Evolutionary conservation across 305 asterid species (phyloP).

Genomic region (Solanum chacoense): DNA sequence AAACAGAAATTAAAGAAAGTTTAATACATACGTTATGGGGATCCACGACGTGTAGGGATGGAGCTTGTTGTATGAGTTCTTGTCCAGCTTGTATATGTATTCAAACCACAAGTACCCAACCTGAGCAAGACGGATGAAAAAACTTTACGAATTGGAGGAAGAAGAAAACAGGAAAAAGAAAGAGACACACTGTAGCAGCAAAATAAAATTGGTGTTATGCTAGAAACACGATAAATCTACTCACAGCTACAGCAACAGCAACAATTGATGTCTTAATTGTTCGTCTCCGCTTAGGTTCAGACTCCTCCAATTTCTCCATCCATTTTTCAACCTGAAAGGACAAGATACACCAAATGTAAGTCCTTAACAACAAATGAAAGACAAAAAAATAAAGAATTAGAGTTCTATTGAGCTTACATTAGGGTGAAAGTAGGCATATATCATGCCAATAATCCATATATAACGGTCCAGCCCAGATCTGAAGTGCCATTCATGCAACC

Average conservation of each 20-base stretch:
- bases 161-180: neutral
- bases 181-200: neutral
- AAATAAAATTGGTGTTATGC: neutral
- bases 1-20: neutral
- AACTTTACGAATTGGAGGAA: neutral
- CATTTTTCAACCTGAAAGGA: constrained; percentile 65
- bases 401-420: constrained; percentile 27
- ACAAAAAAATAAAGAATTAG: neutral
- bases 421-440: constrained; percentile 87
- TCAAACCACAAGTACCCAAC: constrained; percentile 61
- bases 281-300: constrained; percentile 60
- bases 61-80: constrained; percentile 65
- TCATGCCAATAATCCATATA: constrained; percentile 95
- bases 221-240: constrained; percentile 2
- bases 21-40: constrained; percentile 67
- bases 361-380: neutral
- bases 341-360: constrained; percentile 7
- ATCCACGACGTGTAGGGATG: constrained; percentile 98
- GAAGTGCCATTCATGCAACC: constrained; percentile 94
- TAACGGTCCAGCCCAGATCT: constrained; percentile 98
- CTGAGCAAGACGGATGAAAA: constrained; percentile 4
- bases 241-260: constrained; percentile 41
- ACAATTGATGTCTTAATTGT: constrained; percentile 46
- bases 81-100: constrained; percentile 83
- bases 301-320: constrained; percentile 95